Evolutionary conservation across 768 basidiomycete genomes (phyloP).

Genomic region (Leccinum arenicola): DNA sequence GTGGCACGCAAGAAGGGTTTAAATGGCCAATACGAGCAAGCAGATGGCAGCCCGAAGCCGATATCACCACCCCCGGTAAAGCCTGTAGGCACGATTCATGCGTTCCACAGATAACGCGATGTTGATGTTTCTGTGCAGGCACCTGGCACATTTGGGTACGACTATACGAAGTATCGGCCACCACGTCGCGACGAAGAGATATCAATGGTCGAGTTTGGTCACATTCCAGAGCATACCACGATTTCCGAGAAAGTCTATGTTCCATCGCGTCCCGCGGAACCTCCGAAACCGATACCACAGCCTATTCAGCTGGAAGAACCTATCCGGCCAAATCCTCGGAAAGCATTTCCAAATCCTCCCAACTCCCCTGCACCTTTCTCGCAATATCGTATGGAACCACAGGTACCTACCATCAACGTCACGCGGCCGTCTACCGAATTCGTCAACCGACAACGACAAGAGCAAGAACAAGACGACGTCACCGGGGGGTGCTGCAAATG

Average conservation of each 20-base stretch:
- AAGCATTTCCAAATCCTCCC: constrained; percentile 29
- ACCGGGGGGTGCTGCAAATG: constrained; percentile 71
- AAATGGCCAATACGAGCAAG: constrained; percentile 64
- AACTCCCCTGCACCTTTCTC: constrained; percentile 64
- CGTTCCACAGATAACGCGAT: neutral
- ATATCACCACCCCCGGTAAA: constrained; percentile 42
- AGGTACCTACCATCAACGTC: constrained; percentile 33
- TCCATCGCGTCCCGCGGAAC: neutral
- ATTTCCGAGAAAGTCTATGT: constrained; percentile 10
- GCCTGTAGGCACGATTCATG: constrained; percentile 47
- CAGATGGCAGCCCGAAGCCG: constrained; percentile 63
- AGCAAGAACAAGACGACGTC: constrained; percentile 44
- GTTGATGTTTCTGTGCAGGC: constrained; percentile 43
- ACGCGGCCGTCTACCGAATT: constrained; percentile 30
- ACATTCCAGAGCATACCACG: constrained; percentile 29
- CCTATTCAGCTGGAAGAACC: constrained; percentile 23
- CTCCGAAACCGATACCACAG: constrained; percentile 14
- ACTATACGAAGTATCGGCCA: constrained; percentile 66
- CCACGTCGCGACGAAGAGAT: constrained; percentile 44
- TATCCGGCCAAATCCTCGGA: constrained; percentile 20
- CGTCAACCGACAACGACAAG: constrained; percentile 26
- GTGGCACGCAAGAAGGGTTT: constrained; percentile 82
- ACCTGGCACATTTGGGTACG: constrained; percentile 80
- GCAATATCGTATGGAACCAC: constrained; percentile 39
- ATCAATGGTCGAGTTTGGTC: constrained; percentile 67